These are phyloP conservation scores for Rhinocladiella mackenziei DNA, from an alignment of 2,329 filamentous ascomycete species.

Conservation along the genomic window DNA sequence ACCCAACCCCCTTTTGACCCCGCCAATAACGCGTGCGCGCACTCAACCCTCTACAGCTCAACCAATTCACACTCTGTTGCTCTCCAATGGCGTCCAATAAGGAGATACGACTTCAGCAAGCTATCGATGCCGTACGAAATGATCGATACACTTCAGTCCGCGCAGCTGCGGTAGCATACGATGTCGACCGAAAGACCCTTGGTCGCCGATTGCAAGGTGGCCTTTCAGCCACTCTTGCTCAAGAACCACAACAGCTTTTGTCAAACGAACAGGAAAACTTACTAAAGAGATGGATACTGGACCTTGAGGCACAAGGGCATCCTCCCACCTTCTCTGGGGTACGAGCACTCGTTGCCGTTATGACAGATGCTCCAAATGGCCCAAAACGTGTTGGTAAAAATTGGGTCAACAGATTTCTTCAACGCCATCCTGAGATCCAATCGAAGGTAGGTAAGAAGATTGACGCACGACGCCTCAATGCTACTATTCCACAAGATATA, in stretches of 20 bases:
- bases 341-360: constrained; percentile 6
- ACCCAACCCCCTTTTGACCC: no score
- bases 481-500: constrained; percentile 17
- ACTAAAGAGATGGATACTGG: constrained; percentile 16
- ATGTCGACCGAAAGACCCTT: constrained; percentile 2
- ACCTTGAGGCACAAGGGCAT: constrained; percentile 12
- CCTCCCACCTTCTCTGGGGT: constrained; percentile 6
- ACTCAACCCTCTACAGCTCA: no score
- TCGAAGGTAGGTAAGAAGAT: constrained; percentile 23
- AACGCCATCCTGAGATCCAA: constrained; percentile 26
- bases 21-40: no score
- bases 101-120: constrained; percentile 3
- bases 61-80: not conserved
- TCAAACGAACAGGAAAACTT: constrained; percentile 9
- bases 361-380: not conserved
- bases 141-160: constrained; percentile 7
- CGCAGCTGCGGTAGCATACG: constrained; percentile 2
- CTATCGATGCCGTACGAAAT: not conserved
- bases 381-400: constrained; percentile 16
- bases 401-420: constrained; percentile 24
- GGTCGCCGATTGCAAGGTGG: constrained; percentile 2
- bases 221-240: not conserved
- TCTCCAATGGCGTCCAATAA: constrained; percentile 4
- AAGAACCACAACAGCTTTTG: constrained; percentile 11
- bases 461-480: constrained; percentile 20